A percentile compares a stretch with the other conserved stretches of the same genome.
Evolutionary conservation across 306 rosid genomes (phyloP).

Genomic region (Purshia tridentata): DNA sequence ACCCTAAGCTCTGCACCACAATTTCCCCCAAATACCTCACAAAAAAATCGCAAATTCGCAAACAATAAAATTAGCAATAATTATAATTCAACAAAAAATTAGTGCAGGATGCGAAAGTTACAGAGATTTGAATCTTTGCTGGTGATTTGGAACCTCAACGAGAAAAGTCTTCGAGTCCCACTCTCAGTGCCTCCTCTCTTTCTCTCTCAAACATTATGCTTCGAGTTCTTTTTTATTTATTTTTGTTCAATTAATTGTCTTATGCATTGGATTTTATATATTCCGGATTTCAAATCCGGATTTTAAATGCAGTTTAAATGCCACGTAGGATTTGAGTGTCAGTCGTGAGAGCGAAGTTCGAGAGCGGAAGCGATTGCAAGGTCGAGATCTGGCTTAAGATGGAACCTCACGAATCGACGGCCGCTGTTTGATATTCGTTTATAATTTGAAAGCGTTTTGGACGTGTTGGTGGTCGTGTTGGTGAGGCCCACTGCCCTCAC

Average conservation of each 20-base stretch:
- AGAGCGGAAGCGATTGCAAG: conserved; percentile 18
- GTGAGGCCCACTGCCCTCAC: background rate
- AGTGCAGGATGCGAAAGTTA: conserved; percentile 33
- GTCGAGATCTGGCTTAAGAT: conserved; percentile 23
- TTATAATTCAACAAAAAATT: background rate
- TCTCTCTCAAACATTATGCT: conserved; percentile 21
- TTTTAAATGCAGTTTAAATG: conserved; percentile 59
- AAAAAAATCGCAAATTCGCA: conserved; percentile 7
- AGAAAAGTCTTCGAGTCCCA: conserved; percentile 42
- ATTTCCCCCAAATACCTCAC: conserved; percentile 7
- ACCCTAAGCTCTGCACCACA: conserved; percentile 50
- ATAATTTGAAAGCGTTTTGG: background rate
- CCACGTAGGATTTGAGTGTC: conserved; percentile 49
- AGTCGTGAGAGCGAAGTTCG: conserved; percentile 30
- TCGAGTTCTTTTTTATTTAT: background rate
- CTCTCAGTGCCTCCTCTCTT: conserved; percentile 21
- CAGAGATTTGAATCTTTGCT: conserved; percentile 33
- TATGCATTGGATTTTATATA: conserved; percentile 23
- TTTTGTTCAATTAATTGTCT: conserved; percentile 2
- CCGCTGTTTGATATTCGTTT: conserved; percentile 9
- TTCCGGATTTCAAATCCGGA: conserved; percentile 85
- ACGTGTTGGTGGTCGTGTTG: background rate
- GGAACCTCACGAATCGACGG: conserved; percentile 30
- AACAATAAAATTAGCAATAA: background rate
- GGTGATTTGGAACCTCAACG: conserved; percentile 32